A percentile compares a stretch with the other conserved stretches of the same genome.
phyloP scores from a whole-genome alignment of 345 rosid species.

The Gossypium ekmanianum region DNA sequence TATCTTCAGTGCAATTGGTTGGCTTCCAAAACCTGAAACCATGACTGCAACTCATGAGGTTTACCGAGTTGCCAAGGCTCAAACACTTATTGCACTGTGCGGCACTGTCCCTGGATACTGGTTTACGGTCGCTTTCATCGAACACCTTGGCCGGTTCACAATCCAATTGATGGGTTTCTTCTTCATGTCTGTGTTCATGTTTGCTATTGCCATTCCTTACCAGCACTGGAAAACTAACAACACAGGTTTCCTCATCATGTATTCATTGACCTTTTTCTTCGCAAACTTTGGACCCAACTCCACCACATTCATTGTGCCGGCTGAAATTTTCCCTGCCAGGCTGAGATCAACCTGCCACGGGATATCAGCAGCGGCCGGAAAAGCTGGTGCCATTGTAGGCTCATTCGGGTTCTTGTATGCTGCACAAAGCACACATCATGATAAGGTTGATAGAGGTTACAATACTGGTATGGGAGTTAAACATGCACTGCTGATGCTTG shows the following conservation, averaged over 20 bases:
- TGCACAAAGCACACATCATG: slow-evolving; percentile 27
- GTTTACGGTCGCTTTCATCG: slow-evolving; percentile 51
- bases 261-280: slow-evolving; percentile 47
- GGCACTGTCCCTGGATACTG: slow-evolving; percentile 54
- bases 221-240: slow-evolving; percentile 41
- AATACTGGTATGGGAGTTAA: slow-evolving; percentile 48
- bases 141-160: slow-evolving; percentile 40
- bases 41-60: slow-evolving; percentile 51
- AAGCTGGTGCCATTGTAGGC: slow-evolving; percentile 48
- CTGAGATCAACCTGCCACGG: slow-evolving; percentile 56
- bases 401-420: slow-evolving; percentile 51
- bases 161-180: slow-evolving; percentile 56
- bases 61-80: slow-evolving; percentile 45
- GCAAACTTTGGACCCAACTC: slow-evolving; percentile 57
- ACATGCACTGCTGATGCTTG: slow-evolving; percentile 42
- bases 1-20: slow-evolving; percentile 45
- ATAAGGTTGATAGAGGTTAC: slow-evolving; percentile 38
- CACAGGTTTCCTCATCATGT: slow-evolving; percentile 42
- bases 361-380: slow-evolving; percentile 54
- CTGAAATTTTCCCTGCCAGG: slow-evolving; percentile 51
- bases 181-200: slow-evolving; percentile 56
- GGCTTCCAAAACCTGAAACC: slow-evolving; percentile 40
- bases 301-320: slow-evolving; percentile 54
- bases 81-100: slow-evolving; percentile 47
- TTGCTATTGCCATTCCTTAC: slow-evolving; percentile 50